A percentile compares a stretch with the other conserved stretches of the same genome.
phyloP scores from a whole-genome alignment of 2,329 filamentous ascomycete genomes.

The Cadophora luteo-olivacea region DNA sequence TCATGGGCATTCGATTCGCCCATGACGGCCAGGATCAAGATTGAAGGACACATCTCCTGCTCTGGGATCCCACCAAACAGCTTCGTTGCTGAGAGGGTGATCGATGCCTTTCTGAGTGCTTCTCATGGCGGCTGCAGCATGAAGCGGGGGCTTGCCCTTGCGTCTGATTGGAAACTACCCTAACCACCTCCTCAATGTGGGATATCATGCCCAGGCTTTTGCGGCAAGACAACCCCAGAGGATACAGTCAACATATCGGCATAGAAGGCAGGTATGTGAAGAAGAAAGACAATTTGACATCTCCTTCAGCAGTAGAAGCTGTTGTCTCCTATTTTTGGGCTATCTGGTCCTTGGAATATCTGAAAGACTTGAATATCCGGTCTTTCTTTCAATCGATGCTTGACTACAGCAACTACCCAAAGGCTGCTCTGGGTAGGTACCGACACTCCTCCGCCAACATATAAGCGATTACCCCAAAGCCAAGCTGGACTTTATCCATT shows the following conservation, averaged over 20 bases:
- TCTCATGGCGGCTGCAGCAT: constrained; percentile 28
- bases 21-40: constrained; percentile 15
- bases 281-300: background rate
- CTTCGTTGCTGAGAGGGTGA: constrained; percentile 25
- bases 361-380: background rate
- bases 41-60: constrained; percentile 12
- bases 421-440: background rate
- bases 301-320: background rate
- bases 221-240: background rate
- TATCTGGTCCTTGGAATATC: background rate
- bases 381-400: background rate
- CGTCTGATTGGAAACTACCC: constrained; percentile 24
- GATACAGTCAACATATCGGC: background rate
- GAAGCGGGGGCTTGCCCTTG: constrained; percentile 18
- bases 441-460: background rate
- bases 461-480: background rate
- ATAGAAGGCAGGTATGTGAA: background rate
- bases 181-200: constrained; percentile 5
- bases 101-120: constrained; percentile 27
- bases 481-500: background rate
- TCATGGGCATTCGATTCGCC: constrained; percentile 27
- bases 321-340: background rate
- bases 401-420: background rate
- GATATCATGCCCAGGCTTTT: constrained; percentile 3
- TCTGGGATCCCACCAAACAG: constrained; percentile 14